These are phyloP conservation scores for Corylus heterophylla DNA, from an alignment of 306 rosid species.

Conservation along the genomic window DNA sequence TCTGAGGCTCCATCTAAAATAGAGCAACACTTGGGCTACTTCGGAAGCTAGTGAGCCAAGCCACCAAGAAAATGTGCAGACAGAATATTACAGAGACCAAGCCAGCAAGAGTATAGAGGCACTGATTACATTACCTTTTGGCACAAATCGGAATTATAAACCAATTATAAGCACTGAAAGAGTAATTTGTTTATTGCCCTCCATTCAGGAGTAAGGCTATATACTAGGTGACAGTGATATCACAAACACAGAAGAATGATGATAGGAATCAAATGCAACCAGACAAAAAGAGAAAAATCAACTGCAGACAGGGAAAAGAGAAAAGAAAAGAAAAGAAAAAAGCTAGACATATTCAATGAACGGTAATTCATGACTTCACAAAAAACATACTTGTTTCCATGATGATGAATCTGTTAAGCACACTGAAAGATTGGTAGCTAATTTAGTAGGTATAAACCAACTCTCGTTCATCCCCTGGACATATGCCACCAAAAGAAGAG, in stretches of 20 bases:
- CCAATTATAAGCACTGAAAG: neutral
- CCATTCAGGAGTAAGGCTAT: neutral
- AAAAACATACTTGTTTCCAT: slow-evolving; percentile 62
- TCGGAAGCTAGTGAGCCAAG: neutral
- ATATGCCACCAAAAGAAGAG: slow-evolving; percentile 22
- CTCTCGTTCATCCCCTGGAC: slow-evolving; percentile 88
- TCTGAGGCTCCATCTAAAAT: neutral
- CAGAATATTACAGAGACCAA: neutral
- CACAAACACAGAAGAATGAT: slow-evolving; percentile 13
- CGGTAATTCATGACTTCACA: neutral
- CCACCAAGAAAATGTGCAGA: neutral
- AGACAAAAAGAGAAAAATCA: neutral
- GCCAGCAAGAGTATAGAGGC: neutral
- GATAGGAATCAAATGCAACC: slow-evolving; percentile 24
- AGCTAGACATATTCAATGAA: neutral
- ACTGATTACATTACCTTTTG: neutral
- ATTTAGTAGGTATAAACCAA: slow-evolving; percentile 94
- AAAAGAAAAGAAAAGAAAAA: neutral
- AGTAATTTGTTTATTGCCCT: neutral
- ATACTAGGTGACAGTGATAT: neutral
- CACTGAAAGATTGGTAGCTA: slow-evolving; percentile 93
- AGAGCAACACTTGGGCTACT: neutral
- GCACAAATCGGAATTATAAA: neutral
- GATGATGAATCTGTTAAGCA: slow-evolving; percentile 86
- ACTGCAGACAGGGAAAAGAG: neutral